A percentile compares a stretch with the other conserved stretches of the same genome.
Evolutionary conservation across 176 grass and related monocot species (phyloP).

Genomic region (Oryza nivara): DNA sequence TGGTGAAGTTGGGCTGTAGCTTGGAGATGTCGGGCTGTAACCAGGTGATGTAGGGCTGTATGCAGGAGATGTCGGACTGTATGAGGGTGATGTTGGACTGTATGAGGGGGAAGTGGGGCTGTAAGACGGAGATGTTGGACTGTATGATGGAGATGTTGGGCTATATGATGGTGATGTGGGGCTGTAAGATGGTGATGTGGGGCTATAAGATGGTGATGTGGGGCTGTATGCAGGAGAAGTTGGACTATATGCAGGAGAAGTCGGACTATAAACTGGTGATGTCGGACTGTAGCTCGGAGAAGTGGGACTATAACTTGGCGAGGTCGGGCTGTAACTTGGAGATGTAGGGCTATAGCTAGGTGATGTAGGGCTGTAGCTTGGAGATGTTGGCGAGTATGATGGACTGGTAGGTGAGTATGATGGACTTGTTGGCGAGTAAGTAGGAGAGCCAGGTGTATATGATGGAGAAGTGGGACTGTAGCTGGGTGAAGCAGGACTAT

Average conservation of each 20-base stretch:
- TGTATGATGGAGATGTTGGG: constrained; percentile 60
- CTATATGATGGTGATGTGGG: constrained; percentile 59
- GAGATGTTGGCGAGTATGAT: constrained; percentile 63
- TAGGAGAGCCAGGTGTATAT: constrained; percentile 64
- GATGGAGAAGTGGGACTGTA: constrained; percentile 67
- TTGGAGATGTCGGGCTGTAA: constrained; percentile 77
- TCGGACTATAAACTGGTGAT: constrained; percentile 64
- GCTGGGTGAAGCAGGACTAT: constrained; percentile 55
- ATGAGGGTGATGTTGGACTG: constrained; percentile 73
- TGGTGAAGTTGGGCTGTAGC: constrained; percentile 72
- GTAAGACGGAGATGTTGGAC: constrained; percentile 48
- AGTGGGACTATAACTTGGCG: constrained; percentile 62
- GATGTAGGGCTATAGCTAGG: constrained; percentile 65
- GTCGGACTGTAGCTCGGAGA: constrained; percentile 70
- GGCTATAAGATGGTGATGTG: constrained; percentile 56
- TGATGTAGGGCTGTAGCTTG: constrained; percentile 65
- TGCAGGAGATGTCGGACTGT: constrained; percentile 78
- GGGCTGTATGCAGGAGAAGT: constrained; percentile 65
- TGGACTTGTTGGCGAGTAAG: constrained; percentile 69
- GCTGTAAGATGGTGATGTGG: constrained; percentile 58
- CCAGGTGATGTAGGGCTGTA: constrained; percentile 69
- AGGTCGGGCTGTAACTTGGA: constrained; percentile 64
- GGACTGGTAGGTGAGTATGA: constrained; percentile 70
- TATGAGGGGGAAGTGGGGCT: constrained; percentile 61
- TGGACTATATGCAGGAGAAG: constrained; percentile 64